Evolutionary conservation across 208 protist species (phyloP).

Genomic region (Leishmania lainsoni): DNA sequence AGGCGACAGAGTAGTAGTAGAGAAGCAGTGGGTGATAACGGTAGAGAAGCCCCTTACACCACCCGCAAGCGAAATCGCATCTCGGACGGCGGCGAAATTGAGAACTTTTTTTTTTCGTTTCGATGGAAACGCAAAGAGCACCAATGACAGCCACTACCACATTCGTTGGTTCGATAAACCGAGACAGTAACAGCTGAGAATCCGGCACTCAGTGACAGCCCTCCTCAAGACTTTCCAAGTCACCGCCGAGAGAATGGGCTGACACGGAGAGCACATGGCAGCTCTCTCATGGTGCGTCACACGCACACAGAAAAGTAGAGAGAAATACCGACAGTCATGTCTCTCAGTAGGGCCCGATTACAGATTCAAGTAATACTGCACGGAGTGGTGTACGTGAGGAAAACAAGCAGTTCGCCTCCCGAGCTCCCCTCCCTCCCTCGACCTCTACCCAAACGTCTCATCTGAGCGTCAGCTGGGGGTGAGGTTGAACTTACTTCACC

Average conservation of each 20-base stretch:
- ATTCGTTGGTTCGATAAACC: not conserved
- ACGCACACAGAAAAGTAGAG: not conserved
- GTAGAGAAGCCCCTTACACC: not conserved
- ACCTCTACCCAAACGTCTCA: not conserved
- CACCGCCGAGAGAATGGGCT: not conserved
- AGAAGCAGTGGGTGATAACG: not conserved
- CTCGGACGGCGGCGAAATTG: not conserved
- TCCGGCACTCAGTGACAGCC: not conserved
- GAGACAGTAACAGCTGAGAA: not conserved
- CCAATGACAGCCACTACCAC: not conserved
- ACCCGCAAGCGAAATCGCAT: not conserved
- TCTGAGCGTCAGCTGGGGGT: not conserved
- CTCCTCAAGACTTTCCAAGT: not conserved
- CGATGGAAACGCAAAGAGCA: not conserved
- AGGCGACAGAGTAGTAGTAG: not conserved
- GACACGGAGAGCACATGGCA: not conserved
- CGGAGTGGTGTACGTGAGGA: not conserved
- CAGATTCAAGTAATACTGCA: not conserved
- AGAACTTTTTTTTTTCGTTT: not conserved
- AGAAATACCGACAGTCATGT: not conserved
- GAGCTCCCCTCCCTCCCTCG: not conserved
- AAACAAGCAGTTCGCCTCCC: not conserved
- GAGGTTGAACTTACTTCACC: constrained; percentile 26
- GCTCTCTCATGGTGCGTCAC: not conserved
- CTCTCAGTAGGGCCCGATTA: not conserved